phyloP scores from a whole-genome alignment of 768 basidiomycete genomes.

The Daedalea quercina region DNA sequence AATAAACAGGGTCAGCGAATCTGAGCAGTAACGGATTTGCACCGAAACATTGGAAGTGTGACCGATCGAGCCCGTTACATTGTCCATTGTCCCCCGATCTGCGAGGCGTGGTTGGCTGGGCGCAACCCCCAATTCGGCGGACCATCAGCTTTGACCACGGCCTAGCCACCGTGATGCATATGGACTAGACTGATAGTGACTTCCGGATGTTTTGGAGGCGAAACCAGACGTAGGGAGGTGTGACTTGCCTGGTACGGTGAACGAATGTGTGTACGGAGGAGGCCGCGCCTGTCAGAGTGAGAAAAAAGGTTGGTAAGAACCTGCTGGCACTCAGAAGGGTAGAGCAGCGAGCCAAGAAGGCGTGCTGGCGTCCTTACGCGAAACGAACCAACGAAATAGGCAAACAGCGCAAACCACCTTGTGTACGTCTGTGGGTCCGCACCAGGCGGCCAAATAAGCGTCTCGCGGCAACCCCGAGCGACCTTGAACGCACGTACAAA shows the following conservation, averaged over 20 bases:
- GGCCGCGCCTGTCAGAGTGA: slow-evolving; percentile 53
- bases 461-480: neutral
- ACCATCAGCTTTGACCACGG: neutral
- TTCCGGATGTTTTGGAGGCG: neutral
- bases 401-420: slow-evolving; percentile 15
- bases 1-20: neutral
- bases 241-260: slow-evolving; percentile 42
- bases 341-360: slow-evolving; percentile 22
- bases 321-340: slow-evolving; percentile 27
- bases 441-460: neutral
- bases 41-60: neutral
- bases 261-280: slow-evolving; percentile 63
- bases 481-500: neutral
- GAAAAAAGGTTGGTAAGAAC: slow-evolving; percentile 11
- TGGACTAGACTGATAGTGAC: neutral
- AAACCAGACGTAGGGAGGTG: slow-evolving; percentile 5
- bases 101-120: neutral
- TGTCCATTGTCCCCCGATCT: neutral
- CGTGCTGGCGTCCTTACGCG: slow-evolving; percentile 18
- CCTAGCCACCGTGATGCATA: neutral
- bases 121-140: neutral
- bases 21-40: neutral
- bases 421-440: slow-evolving; percentile 49
- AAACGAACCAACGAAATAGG: slow-evolving; percentile 18
- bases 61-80: neutral